Conservation (phyloP, 768 basidiomycete genomes). For the Cystobasidium tubakii region DNA sequence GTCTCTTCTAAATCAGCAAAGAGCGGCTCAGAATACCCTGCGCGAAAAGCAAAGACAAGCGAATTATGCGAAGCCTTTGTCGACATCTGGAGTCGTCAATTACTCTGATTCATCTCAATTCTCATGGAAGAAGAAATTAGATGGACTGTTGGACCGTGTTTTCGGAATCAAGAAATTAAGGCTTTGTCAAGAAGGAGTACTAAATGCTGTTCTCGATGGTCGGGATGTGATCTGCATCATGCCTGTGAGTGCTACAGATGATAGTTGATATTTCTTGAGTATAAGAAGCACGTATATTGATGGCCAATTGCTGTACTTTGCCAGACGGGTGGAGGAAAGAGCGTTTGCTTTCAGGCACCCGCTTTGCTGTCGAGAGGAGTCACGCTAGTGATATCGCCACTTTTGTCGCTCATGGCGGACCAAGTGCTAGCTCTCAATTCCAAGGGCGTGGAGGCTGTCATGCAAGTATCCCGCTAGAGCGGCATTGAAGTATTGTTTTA, state of each 20-base stretch:
- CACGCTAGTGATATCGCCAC: conserved; percentile 34
- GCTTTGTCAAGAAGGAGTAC: conserved; percentile 36
- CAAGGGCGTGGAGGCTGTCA: conserved; percentile 49
- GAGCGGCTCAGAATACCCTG: not conserved
- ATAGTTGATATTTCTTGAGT: not conserved
- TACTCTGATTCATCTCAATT: conserved; percentile 14
- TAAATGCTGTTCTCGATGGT: conserved; percentile 33
- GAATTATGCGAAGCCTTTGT: not conserved
- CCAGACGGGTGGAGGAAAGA: conserved; percentile 36
- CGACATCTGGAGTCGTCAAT: not conserved
- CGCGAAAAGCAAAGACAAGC: not conserved
- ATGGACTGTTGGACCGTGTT: not conserved
- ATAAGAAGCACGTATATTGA: not conserved
- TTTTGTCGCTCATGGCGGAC: conserved; percentile 32
- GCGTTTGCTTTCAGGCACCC: conserved; percentile 30
- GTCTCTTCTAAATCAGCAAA: conserved; percentile 4
- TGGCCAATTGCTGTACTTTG: conserved; percentile 45
- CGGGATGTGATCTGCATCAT: conserved; percentile 31
- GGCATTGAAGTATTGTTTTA: too few species aligned
- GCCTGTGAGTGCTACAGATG: conserved; percentile 10
- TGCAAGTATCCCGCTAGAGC: conserved; percentile 54
- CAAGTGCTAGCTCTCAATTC: conserved; percentile 23
- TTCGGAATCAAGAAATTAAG: conserved; percentile 32
- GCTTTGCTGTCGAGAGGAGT: conserved; percentile 20
- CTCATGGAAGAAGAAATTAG: conserved; percentile 14